phyloP scores from a whole-genome alignment of 352 stramenopile species.

The Phytophthora ramorum region DNA sequence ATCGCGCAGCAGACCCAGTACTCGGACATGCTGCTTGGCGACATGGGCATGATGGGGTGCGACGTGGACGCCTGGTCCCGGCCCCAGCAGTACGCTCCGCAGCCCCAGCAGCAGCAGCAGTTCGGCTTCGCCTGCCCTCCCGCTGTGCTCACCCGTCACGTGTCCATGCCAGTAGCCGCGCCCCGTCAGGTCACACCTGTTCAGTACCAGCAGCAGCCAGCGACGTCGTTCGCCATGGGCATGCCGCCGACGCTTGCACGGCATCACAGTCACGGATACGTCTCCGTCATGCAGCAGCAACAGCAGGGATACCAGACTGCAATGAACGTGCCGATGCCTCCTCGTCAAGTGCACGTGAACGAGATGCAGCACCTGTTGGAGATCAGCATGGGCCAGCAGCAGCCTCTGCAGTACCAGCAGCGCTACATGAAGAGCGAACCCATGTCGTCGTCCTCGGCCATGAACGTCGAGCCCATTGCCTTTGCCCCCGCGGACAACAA shows the following conservation, averaged over 20 bases:
- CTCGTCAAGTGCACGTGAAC: slow-evolving; percentile 48
- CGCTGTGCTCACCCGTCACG: slow-evolving; percentile 69
- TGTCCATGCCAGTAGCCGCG: slow-evolving; percentile 66
- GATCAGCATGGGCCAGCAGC: slow-evolving; percentile 70
- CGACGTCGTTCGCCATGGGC: slow-evolving; percentile 38
- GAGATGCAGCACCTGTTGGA: slow-evolving; percentile 67
- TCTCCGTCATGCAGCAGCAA: slow-evolving; percentile 54
- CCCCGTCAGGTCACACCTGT: slow-evolving; percentile 41
- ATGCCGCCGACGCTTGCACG: slow-evolving; percentile 55
- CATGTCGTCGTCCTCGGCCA: slow-evolving; percentile 26
- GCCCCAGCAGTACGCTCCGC: slow-evolving; percentile 42
- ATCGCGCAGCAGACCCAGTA: slow-evolving; percentile 39
- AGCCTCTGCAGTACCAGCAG: slow-evolving; percentile 40
- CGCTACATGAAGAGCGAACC: slow-evolving; percentile 39
- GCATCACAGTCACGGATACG: slow-evolving; percentile 74
- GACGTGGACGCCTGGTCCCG: slow-evolving; percentile 66
- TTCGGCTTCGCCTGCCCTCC: slow-evolving; percentile 55
- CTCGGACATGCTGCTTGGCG: slow-evolving; percentile 63
- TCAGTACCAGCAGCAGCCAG: slow-evolving; percentile 33
- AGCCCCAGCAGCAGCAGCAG: slow-evolving; percentile 34
- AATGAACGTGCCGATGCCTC: slow-evolving; percentile 46
- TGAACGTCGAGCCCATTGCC: slow-evolving; percentile 75
- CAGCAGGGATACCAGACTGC: slow-evolving; percentile 38
- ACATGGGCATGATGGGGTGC: slow-evolving; percentile 74
- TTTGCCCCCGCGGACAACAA: slow-evolving; percentile 45